A percentile compares a stretch with the other conserved stretches of the same genome.
Evolutionary conservation across 768 basidiomycete species (phyloP).

Genomic region (Trametes coccinea): DNA sequence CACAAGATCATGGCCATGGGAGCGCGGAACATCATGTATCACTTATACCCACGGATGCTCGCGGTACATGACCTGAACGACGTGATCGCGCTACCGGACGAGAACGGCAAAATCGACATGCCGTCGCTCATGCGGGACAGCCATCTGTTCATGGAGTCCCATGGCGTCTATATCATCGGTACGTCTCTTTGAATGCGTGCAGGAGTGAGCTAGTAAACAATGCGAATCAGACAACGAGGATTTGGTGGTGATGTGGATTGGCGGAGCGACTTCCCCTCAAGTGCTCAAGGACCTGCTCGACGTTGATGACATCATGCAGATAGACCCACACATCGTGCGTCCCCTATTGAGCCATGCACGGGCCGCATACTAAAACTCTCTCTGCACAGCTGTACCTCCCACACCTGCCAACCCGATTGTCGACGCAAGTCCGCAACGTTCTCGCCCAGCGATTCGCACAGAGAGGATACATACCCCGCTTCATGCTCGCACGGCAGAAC

Average conservation of each 20-base stretch:
- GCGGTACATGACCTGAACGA: constrained; percentile 85
- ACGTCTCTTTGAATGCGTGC: constrained; percentile 20
- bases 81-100: constrained; percentile 66
- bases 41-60: constrained; percentile 86
- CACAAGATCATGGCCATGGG: constrained; percentile 73
- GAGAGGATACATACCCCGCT: constrained; percentile 54
- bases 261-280: constrained; percentile 77
- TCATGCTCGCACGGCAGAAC: constrained; percentile 86
- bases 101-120: constrained; percentile 57
- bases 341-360: neutral
- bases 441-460: constrained; percentile 63
- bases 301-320: constrained; percentile 69
- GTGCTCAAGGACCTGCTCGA: constrained; percentile 83
- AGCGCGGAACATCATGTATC: constrained; percentile 67
- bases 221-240: constrained; percentile 80
- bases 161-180: constrained; percentile 95
- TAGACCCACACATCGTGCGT: constrained; percentile 72
- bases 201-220: neutral
- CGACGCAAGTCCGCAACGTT: constrained; percentile 84
- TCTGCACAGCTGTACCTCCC: constrained; percentile 49
- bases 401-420: constrained; percentile 68
- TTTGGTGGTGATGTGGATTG: constrained; percentile 87
- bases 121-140: constrained; percentile 82
- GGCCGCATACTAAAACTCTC: too few relatives aligned
- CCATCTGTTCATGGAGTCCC: constrained; percentile 83